Percentiles rank a stretch among this genome's conserved stretches.
phyloP scores from a whole-genome alignment of 192 early-diverging fungal species.

The Blastocladiella britannica region DNA sequence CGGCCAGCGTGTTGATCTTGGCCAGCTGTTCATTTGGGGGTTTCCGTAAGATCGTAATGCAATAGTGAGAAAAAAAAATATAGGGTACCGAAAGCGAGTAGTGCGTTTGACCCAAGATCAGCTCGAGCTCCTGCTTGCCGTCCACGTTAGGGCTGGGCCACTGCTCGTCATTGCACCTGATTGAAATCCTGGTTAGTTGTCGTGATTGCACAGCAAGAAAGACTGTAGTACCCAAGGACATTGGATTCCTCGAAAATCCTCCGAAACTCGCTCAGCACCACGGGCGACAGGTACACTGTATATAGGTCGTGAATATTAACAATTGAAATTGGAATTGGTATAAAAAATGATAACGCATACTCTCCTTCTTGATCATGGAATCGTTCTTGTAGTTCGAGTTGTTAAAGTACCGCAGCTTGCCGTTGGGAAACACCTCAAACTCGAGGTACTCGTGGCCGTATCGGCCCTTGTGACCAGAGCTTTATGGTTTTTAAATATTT shows the following conservation, averaged over 20 bases:
- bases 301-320: background rate
- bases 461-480: conserved; percentile 75
- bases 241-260: conserved; percentile 73
- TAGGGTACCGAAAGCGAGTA: conserved; percentile 65
- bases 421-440: conserved; percentile 77
- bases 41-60: background rate
- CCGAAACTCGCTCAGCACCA: conserved; percentile 69
- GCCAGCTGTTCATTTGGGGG: conserved; percentile 34
- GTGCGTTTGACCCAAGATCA: conserved; percentile 69
- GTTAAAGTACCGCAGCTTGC: conserved; percentile 85
- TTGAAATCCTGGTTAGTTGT: too few species aligned
- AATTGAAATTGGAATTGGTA: background rate
- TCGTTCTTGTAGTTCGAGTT: conserved; percentile 96
- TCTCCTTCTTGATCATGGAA: conserved; percentile 81
- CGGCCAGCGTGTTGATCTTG: conserved; percentile 77
- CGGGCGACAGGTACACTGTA: conserved; percentile 51
- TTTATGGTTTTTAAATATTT: too few species aligned
- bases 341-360: conserved; percentile 25
- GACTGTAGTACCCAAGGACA: conserved; percentile 57
- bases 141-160: conserved; percentile 83
- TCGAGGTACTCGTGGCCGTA: conserved; percentile 98
- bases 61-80: conserved; percentile 7
- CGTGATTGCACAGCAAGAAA: conserved; percentile 38
- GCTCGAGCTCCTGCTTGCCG: conserved; percentile 86
- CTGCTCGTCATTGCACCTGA: too few species aligned